Percentiles rank a stretch among this genome's conserved stretches.
phyloP scores from a whole-genome alignment of 2,329 filamentous ascomycete genomes.

The Berkeleyomyces basicola region DNA sequence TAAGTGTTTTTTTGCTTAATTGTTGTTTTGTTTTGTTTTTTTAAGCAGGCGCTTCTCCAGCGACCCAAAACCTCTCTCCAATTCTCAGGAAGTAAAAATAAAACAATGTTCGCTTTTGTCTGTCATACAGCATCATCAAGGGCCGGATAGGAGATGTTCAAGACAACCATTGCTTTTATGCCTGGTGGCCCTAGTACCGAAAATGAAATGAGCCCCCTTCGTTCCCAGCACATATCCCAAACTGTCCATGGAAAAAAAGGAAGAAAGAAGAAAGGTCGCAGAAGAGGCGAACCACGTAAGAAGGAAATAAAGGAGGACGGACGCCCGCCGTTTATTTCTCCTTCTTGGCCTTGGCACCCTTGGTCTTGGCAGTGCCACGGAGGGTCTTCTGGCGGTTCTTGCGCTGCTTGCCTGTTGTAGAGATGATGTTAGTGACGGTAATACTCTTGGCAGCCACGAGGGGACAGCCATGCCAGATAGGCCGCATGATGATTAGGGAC shows the following conservation, averaged over 20 bases:
- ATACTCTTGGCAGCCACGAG: not conserved
- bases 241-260: not conserved
- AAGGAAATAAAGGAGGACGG: slow-evolving; percentile 7
- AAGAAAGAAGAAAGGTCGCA: not conserved
- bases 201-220: not conserved
- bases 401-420: slow-evolving; percentile 83
- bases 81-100: not conserved
- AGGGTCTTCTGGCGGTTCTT: slow-evolving; percentile 99
- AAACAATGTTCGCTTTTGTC: not conserved
- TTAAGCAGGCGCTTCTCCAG: not conserved
- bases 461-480: not conserved
- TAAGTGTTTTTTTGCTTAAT: slow-evolving; percentile 6
- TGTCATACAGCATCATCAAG: not conserved
- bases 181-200: not conserved
- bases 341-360: slow-evolving; percentile 91
- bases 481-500: not conserved
- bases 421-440: slow-evolving; percentile 1
- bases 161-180: slow-evolving; percentile 1
- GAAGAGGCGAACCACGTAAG: slow-evolving; percentile 4
- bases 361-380: slow-evolving; percentile 94
- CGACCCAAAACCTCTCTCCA: not conserved
- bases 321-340: slow-evolving; percentile 49
- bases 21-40: slow-evolving; percentile 3
- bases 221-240: not conserved
- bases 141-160: not conserved